These are phyloP conservation scores for Podospora australis DNA, from an alignment of 495 filamentous ascomycete genomes.

Conservation along the genomic window DNA sequence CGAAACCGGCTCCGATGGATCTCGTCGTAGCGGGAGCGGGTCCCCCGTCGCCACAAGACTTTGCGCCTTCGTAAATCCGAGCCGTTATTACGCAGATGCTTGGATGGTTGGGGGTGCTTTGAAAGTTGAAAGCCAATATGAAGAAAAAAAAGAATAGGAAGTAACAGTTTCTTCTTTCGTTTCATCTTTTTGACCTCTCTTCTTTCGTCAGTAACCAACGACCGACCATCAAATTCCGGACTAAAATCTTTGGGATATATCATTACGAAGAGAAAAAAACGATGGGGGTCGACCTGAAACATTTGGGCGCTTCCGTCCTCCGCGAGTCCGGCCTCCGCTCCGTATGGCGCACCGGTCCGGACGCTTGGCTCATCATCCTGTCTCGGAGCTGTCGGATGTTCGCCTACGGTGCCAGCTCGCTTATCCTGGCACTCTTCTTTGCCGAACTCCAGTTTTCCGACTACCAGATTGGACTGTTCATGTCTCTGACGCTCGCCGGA, in stretches of 20 bases:
- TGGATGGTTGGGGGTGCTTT: too few relatives aligned
- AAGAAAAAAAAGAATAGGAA: neutral
- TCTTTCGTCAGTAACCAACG: too few relatives aligned
- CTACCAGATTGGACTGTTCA: slow-evolving; percentile 71
- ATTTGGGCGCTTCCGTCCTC: slow-evolving; percentile 1
- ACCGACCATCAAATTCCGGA: too few relatives aligned
- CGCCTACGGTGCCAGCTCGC: slow-evolving; percentile 35
- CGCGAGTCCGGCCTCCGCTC: slow-evolving; percentile 44
- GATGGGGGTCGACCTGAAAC: neutral
- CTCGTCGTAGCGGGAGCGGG: too few relatives aligned
- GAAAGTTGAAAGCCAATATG: too few relatives aligned
- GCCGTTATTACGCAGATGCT: too few relatives aligned
- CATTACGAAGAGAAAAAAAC: too few relatives aligned
- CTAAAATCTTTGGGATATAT: too few relatives aligned
- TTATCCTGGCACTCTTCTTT: slow-evolving; percentile 45
- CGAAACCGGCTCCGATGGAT: too few relatives aligned
- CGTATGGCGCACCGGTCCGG: slow-evolving; percentile 43
- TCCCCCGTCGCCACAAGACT: too few relatives aligned
- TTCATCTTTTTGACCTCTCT: neutral
- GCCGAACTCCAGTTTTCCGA: slow-evolving; percentile 57
- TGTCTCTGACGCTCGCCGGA: slow-evolving; percentile 77
- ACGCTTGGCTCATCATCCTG: slow-evolving; percentile 68
- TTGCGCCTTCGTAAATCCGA: too few relatives aligned
- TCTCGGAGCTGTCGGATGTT: slow-evolving; percentile 58
- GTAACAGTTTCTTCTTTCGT: neutral